These are phyloP conservation scores for Beauveria rudraprayagi DNA, from an alignment of 2,329 filamentous ascomycete genomes.

Conservation along the genomic window DNA sequence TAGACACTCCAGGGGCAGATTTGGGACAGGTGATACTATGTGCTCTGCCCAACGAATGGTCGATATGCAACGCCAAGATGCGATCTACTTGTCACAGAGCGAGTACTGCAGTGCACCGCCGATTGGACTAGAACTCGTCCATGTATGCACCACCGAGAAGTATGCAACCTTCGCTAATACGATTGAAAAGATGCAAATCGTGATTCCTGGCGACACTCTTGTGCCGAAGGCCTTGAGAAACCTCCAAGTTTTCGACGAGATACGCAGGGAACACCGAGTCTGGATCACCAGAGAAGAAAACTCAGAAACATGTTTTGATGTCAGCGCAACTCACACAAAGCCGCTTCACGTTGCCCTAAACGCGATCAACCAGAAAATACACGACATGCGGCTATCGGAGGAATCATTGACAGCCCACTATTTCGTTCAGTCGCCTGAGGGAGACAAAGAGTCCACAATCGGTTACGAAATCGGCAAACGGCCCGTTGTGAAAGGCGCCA, in stretches of 20 bases:
- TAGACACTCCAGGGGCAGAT: neutral
- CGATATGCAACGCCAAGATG: conserved; percentile 13
- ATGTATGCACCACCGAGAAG: neutral
- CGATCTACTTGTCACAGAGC: conserved; percentile 15
- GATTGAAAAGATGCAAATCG: conserved; percentile 17
- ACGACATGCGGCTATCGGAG: conserved; percentile 24
- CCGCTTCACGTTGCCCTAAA: conserved; percentile 21
- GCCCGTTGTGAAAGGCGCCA: conserved; percentile 14
- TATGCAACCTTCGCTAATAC: neutral
- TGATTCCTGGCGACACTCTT: conserved; percentile 23
- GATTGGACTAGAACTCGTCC: conserved; percentile 4
- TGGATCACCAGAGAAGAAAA: conserved; percentile 22
- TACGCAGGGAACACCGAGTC: conserved; percentile 22
- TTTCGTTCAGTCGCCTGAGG: conserved; percentile 20
- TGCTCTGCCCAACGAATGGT: neutral
- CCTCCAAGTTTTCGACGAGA: conserved; percentile 18
- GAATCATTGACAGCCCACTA: conserved; percentile 19
- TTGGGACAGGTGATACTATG: neutral
- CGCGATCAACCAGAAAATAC: conserved; percentile 24
- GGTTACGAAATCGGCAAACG: conserved; percentile 19
- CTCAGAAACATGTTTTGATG: conserved; percentile 15
- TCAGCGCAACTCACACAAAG: conserved; percentile 18
- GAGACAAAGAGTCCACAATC: conserved; percentile 14
- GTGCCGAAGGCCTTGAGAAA: conserved; percentile 20
- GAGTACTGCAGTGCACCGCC: neutral